phyloP scores from a whole-genome alignment of 2,329 filamentous ascomycete species.

The Elsinoe batatas region DNA sequence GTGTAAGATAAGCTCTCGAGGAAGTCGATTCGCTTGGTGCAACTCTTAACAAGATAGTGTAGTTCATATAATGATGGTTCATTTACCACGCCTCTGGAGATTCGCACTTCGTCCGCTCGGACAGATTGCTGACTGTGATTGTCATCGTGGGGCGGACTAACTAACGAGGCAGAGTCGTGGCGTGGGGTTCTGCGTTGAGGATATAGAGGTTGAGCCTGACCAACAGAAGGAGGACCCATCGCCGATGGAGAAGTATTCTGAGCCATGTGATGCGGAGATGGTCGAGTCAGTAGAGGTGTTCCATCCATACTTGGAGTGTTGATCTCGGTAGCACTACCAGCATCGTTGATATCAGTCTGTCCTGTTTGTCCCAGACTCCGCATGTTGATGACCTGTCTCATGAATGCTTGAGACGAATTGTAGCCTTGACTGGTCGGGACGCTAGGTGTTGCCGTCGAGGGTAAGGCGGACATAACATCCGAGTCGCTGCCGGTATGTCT shows the following conservation, averaged over 20 bases:
- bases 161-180: background rate
- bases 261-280: conserved; percentile 14
- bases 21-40: conserved; percentile 53
- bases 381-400: conserved; percentile 1
- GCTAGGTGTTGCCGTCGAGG: conserved; percentile 25
- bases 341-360: conserved; percentile 24
- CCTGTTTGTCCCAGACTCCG: conserved; percentile 20
- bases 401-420: conserved; percentile 16
- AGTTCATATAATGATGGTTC: conserved; percentile 19
- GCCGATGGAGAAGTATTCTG: conserved; percentile 24
- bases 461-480: conserved; percentile 20
- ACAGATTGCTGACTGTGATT: background rate
- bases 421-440: conserved; percentile 20
- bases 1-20: conserved; percentile 64
- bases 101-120: background rate
- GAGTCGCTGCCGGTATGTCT: conserved; percentile 24
- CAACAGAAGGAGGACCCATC: background rate
- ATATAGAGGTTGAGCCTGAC: background rate
- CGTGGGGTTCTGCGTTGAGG: background rate
- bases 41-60: conserved; percentile 40
- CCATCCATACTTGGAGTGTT: conserved; percentile 36
- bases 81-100: background rate
- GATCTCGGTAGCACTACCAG: conserved; percentile 37
- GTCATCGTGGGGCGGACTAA: background rate
- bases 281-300: conserved; percentile 26